phyloP scores from a whole-genome alignment of 768 basidiomycete species.

The Gloeostereum incarnatum region DNA sequence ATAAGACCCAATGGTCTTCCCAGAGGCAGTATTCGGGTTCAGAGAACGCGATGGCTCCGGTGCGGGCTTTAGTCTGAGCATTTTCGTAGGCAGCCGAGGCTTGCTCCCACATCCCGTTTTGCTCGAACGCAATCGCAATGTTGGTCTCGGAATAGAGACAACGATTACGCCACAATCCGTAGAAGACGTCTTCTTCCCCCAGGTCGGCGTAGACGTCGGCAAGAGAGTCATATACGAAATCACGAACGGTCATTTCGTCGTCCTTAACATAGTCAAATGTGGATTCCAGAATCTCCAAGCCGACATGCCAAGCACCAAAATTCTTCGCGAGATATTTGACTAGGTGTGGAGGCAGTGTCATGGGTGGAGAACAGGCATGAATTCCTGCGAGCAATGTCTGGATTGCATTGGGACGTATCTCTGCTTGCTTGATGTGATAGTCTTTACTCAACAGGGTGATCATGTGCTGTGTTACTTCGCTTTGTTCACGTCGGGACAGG shows the following conservation, averaged over 20 bases:
- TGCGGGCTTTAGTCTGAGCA: conserved; percentile 79
- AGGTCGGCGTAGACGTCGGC: conserved; percentile 95
- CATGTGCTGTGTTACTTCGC: conserved; percentile 82
- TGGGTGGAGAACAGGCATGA: conserved; percentile 77
- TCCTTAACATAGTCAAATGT: conserved; percentile 76
- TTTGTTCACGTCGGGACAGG: conserved; percentile 80
- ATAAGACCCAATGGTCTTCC: conserved; percentile 99
- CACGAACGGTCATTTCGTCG: conserved; percentile 70
- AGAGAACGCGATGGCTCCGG: conserved; percentile 78
- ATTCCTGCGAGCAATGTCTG: conserved; percentile 83
- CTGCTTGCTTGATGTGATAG: conserved; percentile 84
- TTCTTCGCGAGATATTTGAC: conserved; percentile 95
- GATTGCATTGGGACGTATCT: conserved; percentile 84
- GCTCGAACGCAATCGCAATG: conserved; percentile 80
- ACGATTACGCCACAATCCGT: conserved; percentile 90
- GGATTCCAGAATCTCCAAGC: conserved; percentile 74
- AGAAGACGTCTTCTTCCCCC: conserved; percentile 94
- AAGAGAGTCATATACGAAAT: conserved; percentile 82
- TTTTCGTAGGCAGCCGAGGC: conserved; percentile 82
- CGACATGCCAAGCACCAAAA: conserved; percentile 92
- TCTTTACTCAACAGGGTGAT: conserved; percentile 88
- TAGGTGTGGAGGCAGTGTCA: conserved; percentile 88
- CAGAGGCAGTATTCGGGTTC: conserved; percentile 96
- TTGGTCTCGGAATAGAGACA: conserved; percentile 88
- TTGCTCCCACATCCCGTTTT: conserved; percentile 95